Conservation (phyloP, 257 asterid genomes). For the Nicotiana paniculata region DNA sequence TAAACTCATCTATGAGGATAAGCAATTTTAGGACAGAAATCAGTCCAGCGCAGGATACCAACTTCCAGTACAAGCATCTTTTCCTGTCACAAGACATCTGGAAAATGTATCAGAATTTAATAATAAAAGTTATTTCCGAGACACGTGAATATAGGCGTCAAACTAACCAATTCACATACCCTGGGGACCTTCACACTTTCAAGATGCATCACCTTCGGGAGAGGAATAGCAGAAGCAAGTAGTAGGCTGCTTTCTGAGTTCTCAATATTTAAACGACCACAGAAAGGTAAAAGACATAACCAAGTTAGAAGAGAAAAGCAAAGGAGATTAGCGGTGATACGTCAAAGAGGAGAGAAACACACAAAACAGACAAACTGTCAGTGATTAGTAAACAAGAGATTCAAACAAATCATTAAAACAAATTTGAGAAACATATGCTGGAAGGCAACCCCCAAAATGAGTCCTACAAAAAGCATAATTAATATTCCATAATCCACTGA, state of each 20-base stretch:
- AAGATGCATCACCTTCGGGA: slow-evolving; percentile 35
- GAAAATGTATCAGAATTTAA: slow-evolving; percentile 46
- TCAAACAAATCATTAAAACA: slow-evolving; percentile 19
- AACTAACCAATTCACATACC: slow-evolving; percentile 32
- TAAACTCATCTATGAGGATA: neutral
- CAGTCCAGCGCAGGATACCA: neutral
- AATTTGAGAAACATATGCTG: slow-evolving; percentile 24
- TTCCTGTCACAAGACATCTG: slow-evolving; percentile 59
- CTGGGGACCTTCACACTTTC: slow-evolving; percentile 35
- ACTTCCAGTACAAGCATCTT: slow-evolving; percentile 8
- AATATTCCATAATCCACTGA: slow-evolving; percentile 28
- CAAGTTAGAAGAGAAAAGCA: slow-evolving; percentile 23
- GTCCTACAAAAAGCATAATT: slow-evolving; percentile 47
- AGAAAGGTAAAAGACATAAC: slow-evolving; percentile 10
- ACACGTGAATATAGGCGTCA: slow-evolving; percentile 4
- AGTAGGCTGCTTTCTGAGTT: slow-evolving; percentile 36
- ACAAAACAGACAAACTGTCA: slow-evolving; percentile 26
- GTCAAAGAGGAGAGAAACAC: slow-evolving; percentile 22
- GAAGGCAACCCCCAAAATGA: slow-evolving; percentile 40
- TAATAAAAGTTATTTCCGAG: slow-evolving; percentile 6
- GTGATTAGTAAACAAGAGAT: slow-evolving; percentile 26
- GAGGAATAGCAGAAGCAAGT: slow-evolving; percentile 33
- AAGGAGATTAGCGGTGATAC: slow-evolving; percentile 5
- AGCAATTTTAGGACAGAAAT: neutral
- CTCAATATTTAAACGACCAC: slow-evolving; percentile 25